A percentile compares a stretch with the other conserved stretches of the same genome.
Conservation (phyloP, 306 rosid species). For the Prunus kanzakura region DNA sequence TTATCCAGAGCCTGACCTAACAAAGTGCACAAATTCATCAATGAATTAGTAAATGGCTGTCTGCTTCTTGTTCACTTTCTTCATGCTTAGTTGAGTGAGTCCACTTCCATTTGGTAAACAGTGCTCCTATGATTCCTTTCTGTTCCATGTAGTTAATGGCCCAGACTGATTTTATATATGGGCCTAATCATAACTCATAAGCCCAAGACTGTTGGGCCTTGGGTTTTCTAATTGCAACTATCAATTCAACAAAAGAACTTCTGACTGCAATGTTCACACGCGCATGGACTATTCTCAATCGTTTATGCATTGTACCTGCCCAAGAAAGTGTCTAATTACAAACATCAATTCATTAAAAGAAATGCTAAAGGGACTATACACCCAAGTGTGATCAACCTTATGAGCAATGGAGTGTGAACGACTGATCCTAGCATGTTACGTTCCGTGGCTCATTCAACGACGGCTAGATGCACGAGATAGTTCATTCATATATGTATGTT, state of each 20-base stretch:
- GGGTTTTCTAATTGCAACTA: background rate
- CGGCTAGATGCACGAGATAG: background rate
- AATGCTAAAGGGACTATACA: too few species aligned
- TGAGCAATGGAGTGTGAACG: too few species aligned
- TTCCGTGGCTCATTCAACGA: background rate
- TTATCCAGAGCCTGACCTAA: slow-evolving; percentile 1
- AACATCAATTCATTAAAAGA: background rate
- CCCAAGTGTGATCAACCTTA: too few species aligned
- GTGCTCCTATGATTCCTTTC: background rate
- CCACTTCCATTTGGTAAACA: background rate
- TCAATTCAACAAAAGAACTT: background rate
- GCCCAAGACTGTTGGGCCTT: background rate
- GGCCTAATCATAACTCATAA: background rate
- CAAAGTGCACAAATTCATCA: background rate
- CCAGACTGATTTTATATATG: background rate
- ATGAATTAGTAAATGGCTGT: background rate
- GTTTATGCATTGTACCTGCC: background rate
- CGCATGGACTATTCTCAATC: too few species aligned
- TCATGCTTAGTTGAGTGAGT: background rate
- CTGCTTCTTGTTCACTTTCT: background rate
- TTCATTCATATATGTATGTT: background rate
- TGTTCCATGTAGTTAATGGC: background rate
- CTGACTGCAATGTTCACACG: too few species aligned
- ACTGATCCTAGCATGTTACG: too few species aligned
- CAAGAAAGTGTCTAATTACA: background rate